Conservation (phyloP, 2,329 filamentous ascomycete genomes). For the Aspergillus pseudonomiae region DNA sequence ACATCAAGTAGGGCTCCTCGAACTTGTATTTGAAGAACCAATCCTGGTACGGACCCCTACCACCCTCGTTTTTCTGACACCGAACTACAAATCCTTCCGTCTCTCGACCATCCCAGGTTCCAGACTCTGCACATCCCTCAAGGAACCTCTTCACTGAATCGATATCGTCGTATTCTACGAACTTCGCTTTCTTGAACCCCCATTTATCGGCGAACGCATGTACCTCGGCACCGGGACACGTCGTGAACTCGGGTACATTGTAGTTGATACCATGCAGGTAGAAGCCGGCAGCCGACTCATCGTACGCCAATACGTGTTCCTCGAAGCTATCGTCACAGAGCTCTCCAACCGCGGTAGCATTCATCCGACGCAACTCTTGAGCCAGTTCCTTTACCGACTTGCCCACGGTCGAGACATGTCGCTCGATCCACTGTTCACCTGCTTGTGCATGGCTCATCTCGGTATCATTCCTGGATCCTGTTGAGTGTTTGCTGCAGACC, state of each 20-base stretch:
- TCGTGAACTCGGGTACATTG: conserved; percentile 89
- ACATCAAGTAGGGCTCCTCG: conserved; percentile 98
- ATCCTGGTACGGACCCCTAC: conserved; percentile 67
- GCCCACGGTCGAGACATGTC: conserved; percentile 75
- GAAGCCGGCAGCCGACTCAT: conserved; percentile 78
- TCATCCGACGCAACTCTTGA: conserved; percentile 72
- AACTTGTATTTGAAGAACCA: conserved; percentile 99
- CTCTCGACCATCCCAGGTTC: conserved; percentile 85
- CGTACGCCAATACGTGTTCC: conserved; percentile 93
- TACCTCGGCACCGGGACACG: conserved; percentile 79
- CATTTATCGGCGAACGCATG: conserved; percentile 87
- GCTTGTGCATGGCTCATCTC: conserved; percentile 79
- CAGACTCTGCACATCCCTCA: conserved; percentile 82
- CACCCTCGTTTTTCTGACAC: conserved; percentile 67
- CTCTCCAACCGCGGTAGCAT: conserved; percentile 92
- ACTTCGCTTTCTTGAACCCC: conserved; percentile 90
- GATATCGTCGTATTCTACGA: conserved; percentile 75
- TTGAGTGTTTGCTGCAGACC: conserved; percentile 99
- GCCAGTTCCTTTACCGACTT: conserved; percentile 81
- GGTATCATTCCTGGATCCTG: conserved; percentile 72
- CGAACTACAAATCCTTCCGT: conserved; percentile 97
- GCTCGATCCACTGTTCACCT: conserved; percentile 80
- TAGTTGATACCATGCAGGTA: conserved; percentile 97
- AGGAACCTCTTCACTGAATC: conserved; percentile 76
- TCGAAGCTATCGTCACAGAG: conserved; percentile 96